Percentiles rank a stretch among this genome's conserved stretches.
Evolutionary conservation across 2,329 filamentous ascomycete species (phyloP).

Genomic region (Colletotrichum limetticola): DNA sequence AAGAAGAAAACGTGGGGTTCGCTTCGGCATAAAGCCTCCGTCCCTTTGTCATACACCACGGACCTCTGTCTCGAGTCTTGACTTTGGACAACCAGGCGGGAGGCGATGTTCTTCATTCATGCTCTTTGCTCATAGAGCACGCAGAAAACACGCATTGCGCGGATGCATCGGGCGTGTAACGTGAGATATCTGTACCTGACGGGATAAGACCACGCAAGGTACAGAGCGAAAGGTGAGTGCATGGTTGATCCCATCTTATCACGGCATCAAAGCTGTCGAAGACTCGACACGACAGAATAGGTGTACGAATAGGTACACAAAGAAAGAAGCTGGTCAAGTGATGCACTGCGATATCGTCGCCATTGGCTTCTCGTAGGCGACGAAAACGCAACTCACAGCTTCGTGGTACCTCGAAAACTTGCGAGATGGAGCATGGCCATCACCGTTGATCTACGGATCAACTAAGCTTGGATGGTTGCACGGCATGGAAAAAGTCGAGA

Average conservation of each 20-base stretch:
- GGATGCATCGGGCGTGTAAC: neutral
- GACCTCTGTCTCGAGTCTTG: neutral
- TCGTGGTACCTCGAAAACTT: neutral
- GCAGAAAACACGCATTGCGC: neutral
- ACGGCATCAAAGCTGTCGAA: neutral
- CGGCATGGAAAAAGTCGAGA: neutral
- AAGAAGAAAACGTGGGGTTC: neutral
- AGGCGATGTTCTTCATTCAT: neutral
- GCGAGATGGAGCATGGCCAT: neutral
- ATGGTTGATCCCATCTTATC: neutral
- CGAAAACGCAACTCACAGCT: constrained; percentile 13
- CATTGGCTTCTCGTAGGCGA: constrained; percentile 13
- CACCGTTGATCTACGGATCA: neutral
- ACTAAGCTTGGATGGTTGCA: neutral
- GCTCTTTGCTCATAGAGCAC: neutral
- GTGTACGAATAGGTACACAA: neutral
- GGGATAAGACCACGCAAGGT: neutral
- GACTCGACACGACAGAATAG: constrained; percentile 3
- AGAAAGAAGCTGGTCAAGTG: neutral
- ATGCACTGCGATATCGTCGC: neutral
- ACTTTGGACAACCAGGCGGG: neutral
- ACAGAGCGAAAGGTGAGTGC: neutral
- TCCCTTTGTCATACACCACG: neutral
- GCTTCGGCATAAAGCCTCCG: neutral
- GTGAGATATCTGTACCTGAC: constrained; percentile 6